Conservation (phyloP, 2,329 filamentous ascomycete genomes). For the Ascocoryne sarcoides region DNA sequence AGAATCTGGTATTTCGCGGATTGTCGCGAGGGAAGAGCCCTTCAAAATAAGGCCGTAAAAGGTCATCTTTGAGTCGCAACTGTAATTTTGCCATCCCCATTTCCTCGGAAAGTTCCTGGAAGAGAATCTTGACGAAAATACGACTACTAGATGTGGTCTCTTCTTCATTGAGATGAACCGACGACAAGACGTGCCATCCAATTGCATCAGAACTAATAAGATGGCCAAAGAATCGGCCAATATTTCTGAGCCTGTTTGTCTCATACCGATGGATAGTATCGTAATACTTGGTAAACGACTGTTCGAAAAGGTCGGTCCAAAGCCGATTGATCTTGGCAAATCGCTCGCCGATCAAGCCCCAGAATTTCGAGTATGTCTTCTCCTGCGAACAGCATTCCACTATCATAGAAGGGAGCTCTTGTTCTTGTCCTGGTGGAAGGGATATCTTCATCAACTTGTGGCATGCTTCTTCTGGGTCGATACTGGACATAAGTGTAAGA, state of each 20-base stretch:
- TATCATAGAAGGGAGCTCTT: conserved; percentile 91
- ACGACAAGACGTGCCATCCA: conserved; percentile 80
- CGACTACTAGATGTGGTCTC: conserved; percentile 93
- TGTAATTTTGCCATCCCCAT: conserved; percentile 76
- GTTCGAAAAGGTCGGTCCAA: conserved; percentile 89
- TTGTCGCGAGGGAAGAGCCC: conserved; percentile 88
- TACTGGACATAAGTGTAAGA: conserved; percentile 92
- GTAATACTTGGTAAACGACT: conserved; percentile 87
- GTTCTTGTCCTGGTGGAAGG: conserved; percentile 76
- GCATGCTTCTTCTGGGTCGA: conserved; percentile 91
- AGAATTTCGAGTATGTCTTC: conserved; percentile 96
- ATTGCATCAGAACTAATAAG: conserved; percentile 81
- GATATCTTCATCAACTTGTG: conserved; percentile 96
- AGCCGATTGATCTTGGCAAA: conserved; percentile 94
- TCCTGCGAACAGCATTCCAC: conserved; percentile 96
- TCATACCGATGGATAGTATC: conserved; percentile 96
- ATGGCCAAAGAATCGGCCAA: conserved; percentile 90
- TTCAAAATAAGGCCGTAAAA: conserved; percentile 66
- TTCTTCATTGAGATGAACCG: conserved; percentile 87
- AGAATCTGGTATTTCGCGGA: conserved; percentile 84
- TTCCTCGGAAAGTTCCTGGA: conserved; percentile 83
- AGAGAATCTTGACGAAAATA: conserved; percentile 97
- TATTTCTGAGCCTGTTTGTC: conserved; percentile 89
- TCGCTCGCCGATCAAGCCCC: conserved; percentile 84
- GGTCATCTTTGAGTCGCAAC: conserved; percentile 67